These are phyloP conservation scores for Irpex sp. DNA, from an alignment of 1,284 basidiomycete genomes.

Conservation along the genomic window DNA sequence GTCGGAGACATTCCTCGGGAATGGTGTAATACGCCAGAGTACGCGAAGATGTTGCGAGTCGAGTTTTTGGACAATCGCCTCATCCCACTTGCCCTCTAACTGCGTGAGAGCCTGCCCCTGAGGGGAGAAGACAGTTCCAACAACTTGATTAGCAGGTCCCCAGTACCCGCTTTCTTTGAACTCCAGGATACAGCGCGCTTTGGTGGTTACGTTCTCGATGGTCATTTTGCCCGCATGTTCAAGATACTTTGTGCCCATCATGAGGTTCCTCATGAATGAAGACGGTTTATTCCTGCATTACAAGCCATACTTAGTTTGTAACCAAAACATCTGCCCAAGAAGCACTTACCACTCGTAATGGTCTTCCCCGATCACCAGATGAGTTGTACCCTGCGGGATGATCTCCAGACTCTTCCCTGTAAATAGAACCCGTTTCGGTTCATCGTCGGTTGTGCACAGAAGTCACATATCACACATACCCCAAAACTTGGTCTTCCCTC, in stretches of 20 bases:
- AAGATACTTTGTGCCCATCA: constrained; percentile 88
- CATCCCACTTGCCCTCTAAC: constrained; percentile 85
- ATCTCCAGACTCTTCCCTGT: constrained; percentile 82
- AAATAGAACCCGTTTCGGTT: constrained; percentile 15
- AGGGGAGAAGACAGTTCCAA: constrained; percentile 55
- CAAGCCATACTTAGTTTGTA: constrained; percentile 5
- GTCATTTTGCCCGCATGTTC: constrained; percentile 78
- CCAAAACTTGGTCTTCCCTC: constrained; percentile 87
- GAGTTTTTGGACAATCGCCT: constrained; percentile 63
- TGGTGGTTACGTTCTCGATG: constrained; percentile 58
- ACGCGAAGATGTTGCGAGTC: constrained; percentile 69
- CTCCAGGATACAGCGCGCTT: constrained; percentile 62
- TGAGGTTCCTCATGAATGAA: constrained; percentile 84
- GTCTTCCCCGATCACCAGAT: constrained; percentile 61
- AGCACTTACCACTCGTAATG: constrained; percentile 61
- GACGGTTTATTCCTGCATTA: constrained; percentile 73
- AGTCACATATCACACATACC: constrained; percentile 41
- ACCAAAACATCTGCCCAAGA: neutral
- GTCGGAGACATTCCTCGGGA: constrained; percentile 69
- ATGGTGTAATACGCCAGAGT: constrained; percentile 71
- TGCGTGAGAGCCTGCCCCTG: constrained; percentile 52
- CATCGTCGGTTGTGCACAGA: constrained; percentile 18
- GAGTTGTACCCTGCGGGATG: constrained; percentile 70
- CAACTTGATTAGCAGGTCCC: constrained; percentile 73
- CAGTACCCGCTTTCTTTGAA: constrained; percentile 87